Base-by-base conservation (phyloP, 371 early-diverging fungal genomes). In the Mortierella sp. region DNA sequence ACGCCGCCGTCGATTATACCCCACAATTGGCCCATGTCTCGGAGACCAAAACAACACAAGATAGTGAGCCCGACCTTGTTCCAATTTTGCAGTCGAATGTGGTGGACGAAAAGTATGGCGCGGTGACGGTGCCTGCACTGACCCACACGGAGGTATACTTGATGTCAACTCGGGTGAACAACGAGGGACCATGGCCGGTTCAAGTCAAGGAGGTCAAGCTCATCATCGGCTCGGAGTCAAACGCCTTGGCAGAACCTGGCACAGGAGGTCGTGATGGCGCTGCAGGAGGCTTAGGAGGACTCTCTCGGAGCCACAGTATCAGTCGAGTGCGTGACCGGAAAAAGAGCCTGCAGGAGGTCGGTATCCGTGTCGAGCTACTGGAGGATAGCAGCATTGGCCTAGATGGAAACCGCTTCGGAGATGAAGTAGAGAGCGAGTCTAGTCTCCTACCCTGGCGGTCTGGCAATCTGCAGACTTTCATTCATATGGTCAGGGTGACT, bases 131-230 rank as follows among this genome's bases (percentile, higher is more conserved):
- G 29, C 87, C 87, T 32, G 87, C 87, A 1, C 70, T 86, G 65
- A 82, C 75, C 1, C 80, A 80, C 11, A 58, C 70, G 27, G 83
- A 86, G 35, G 35, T 65, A 11, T 86, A 86, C 24, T 49, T 86
- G 70, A 72, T 86, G 77, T 80, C 87, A 21, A 82, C 87, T 4
- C 75, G 82, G 12, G 75, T 86, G 49, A 82, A 82, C 49, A 86
- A 82, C 41, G 87, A 86, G 38, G 87, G 87, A 4, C 83, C 87
- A 0, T 86, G 87, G 87, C 80, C 83, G 1, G 80, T 86, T 6
- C 75, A 86, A 49, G 83, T 86, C 65, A 74, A 78, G 51, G 87
- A 82, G n/a, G 87, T 86, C 27, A 79, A 72, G 43, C 80, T 86
- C 18, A 51, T 82, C 18, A 63, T 80, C 16, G 74, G 77, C 24